Evolutionary conservation across 805 yeast genomes (phyloP).

Genomic region (Monosporozyma siamensis): DNA sequence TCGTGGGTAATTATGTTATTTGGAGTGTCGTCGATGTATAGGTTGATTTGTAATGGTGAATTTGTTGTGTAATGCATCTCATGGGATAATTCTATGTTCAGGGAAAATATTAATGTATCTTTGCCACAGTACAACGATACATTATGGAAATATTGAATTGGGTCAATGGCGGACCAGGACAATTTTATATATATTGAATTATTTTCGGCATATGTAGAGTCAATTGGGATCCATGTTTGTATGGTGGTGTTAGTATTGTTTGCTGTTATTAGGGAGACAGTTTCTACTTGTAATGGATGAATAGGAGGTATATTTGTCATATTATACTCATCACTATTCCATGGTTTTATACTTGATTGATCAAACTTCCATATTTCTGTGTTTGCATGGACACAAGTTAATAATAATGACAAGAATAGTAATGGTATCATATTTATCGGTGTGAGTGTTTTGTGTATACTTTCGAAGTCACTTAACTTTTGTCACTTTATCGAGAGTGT

Average conservation of each 20-base stretch:
- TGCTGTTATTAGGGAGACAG: no score
- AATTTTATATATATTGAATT: slow-evolving; percentile 11
- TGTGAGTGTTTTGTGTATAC: neutral
- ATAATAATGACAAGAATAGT: neutral
- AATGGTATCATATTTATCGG: neutral
- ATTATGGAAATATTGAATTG: slow-evolving; percentile 7
- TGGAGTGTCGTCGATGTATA: neutral
- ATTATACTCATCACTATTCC: no score
- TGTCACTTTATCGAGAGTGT: no score
- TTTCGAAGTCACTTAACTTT: no score
- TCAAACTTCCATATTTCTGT: neutral
- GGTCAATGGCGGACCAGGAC: slow-evolving; percentile 28
- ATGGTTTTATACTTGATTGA: no score
- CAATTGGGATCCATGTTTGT: no score
- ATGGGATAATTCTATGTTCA: neutral
- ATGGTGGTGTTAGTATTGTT: no score
- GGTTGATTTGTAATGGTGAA: neutral
- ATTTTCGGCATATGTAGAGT: no score
- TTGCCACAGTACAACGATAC: neutral
- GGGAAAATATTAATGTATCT: neutral
- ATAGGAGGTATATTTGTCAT: no score
- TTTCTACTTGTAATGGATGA: no score
- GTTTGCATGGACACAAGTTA: neutral
- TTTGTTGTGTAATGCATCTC: neutral
- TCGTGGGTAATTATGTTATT: neutral